Evolutionary conservation across 192 early-diverging fungal species (phyloP).

Genomic region (Coemansia sp.): DNA sequence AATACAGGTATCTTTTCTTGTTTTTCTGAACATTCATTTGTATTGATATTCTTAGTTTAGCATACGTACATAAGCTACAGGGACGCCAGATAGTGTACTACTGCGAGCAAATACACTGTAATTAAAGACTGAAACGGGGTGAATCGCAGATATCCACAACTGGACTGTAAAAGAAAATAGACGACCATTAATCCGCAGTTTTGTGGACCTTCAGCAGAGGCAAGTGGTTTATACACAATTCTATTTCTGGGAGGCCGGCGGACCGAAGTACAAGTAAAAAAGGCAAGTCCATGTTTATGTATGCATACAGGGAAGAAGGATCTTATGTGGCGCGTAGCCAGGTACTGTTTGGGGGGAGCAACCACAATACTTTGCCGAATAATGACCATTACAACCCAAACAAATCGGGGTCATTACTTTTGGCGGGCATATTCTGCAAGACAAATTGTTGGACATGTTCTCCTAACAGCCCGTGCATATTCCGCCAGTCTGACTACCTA

Average conservation of each 20-base stretch:
- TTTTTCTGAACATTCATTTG: background rate
- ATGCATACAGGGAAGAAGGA: constrained; percentile 4
- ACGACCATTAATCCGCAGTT: background rate
- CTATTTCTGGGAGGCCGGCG: background rate
- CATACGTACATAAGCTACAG: background rate
- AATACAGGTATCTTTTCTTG: background rate
- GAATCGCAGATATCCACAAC: background rate
- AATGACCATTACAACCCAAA: background rate
- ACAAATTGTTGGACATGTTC: background rate
- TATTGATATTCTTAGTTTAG: background rate
- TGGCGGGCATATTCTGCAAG: background rate
- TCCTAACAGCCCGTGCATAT: background rate
- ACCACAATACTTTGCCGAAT: background rate
- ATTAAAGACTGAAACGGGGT: background rate
- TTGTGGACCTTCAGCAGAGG: background rate
- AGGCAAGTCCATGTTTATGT: background rate
- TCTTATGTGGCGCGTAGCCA: background rate
- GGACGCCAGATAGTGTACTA: background rate
- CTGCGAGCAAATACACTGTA: background rate
- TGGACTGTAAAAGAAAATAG: background rate
- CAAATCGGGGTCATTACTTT: background rate
- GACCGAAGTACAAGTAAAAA: background rate
- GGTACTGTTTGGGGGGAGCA: background rate
- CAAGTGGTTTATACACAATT: background rate
- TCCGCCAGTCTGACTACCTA: background rate